A percentile compares a stretch with the other conserved stretches of the same genome.
phyloP scores from a whole-genome alignment of 768 basidiomycete genomes.

The Russula virescens region DNA sequence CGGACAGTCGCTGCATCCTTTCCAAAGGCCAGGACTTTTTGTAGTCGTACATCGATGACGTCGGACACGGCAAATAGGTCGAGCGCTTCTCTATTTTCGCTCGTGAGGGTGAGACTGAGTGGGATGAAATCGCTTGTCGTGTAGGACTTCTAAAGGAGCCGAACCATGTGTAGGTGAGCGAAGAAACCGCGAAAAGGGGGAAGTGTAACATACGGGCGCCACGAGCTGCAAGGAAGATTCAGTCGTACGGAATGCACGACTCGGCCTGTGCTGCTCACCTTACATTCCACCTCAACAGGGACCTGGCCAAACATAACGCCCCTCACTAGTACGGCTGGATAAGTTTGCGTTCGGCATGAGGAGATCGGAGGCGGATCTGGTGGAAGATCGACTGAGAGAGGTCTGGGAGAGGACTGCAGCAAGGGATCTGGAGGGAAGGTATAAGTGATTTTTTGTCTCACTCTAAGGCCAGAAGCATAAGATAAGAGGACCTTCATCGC shows the following conservation, averaged over 20 bases:
- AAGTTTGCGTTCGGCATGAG: constrained; percentile 6
- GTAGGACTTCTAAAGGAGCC: not conserved
- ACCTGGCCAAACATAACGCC: constrained; percentile 4
- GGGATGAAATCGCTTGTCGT: constrained; percentile 10
- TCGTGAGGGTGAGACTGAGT: constrained; percentile 10
- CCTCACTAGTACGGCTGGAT: constrained; percentile 5
- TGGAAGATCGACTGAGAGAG: not conserved
- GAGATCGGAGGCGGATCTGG: not conserved
- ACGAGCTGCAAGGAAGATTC: not conserved
- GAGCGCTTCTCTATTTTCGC: not conserved
- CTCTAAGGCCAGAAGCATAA: not conserved
- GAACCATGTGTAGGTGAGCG: not conserved
- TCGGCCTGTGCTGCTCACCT: not conserved
- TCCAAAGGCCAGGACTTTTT: constrained; percentile 18
- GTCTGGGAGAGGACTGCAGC: not conserved
- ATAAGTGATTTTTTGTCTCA: constrained; percentile 3
- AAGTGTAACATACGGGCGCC: constrained; percentile 2
- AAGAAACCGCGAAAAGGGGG: not conserved
- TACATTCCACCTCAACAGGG: constrained; percentile 17
- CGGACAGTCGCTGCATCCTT: not conserved
- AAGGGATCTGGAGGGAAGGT: not conserved
- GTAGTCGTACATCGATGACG: constrained; percentile 14
- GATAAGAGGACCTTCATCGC: not conserved
- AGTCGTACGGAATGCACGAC: not conserved
- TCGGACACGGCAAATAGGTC: constrained; percentile 9